Conservation (phyloP, 805 yeast genomes). For the Yarrowia sp. region DNA sequence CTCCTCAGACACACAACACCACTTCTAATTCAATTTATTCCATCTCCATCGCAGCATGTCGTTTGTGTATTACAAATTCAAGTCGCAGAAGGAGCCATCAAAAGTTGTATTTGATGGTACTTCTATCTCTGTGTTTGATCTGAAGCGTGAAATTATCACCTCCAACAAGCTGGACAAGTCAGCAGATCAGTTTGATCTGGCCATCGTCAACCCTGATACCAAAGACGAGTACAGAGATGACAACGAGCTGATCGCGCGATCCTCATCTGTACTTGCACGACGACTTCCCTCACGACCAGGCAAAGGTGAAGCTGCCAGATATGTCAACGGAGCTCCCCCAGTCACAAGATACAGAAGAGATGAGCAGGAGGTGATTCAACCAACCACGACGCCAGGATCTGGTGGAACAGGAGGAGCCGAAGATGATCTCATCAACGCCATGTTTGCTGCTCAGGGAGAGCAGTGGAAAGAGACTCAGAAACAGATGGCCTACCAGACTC, state of each 20-base stretch:
- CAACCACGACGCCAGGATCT: conserved; percentile 42
- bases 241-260: conserved; percentile 87
- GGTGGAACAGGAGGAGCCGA: conserved; percentile 54
- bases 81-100: conserved; percentile 80
- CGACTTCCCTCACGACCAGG: conserved; percentile 68
- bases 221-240: conserved; percentile 84
- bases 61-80: conserved; percentile 82
- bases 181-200: conserved; percentile 74
- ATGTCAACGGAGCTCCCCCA: conserved; percentile 61
- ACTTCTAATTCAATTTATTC: conserved; percentile 22
- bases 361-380: conserved; percentile 45
- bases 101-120: conserved; percentile 93
- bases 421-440: conserved; percentile 84
- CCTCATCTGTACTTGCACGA: conserved; percentile 80
- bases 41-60: conserved; percentile 51
- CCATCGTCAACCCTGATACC: conserved; percentile 73
- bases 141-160: conserved; percentile 85
- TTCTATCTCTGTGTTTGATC: conserved; percentile 91
- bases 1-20: conserved; percentile 8
- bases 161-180: conserved; percentile 85
- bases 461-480: conserved; percentile 97
- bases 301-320: conserved; percentile 63
- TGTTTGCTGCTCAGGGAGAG: conserved; percentile 92
- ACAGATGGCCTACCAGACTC: conserved; percentile 82
- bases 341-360: conserved; percentile 50